Base-by-base conservation (phyloP, 1,284 basidiomycete genomes). In the Volvariella volvacea region DNA sequence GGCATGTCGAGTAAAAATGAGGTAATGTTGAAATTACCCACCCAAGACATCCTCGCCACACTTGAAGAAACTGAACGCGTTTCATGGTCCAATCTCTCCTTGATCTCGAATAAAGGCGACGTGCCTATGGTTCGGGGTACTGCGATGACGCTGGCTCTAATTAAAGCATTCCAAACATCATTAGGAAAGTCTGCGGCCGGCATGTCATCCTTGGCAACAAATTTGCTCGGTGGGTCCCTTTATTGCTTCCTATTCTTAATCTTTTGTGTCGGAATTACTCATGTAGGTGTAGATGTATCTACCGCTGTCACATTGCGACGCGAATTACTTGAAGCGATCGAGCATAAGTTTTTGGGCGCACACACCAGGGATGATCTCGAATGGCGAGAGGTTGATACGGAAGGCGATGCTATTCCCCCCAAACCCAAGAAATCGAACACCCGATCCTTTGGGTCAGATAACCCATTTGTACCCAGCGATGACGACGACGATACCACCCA, bases 91-190 rank as follows among this genome's bases (percentile, higher is more conserved):
- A 79, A 83, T 47, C 67, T 94, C 9, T 60, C 68, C 1, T 57
- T 77, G n/a, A 76, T 77, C 10, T 68, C 72, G 0, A 67, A 65
- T 7, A 71, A 75, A 42, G 90, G 88, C 2, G 71, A 70, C 45
- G 81, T 88, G 0, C 63, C 78, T 25, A 78, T 83, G 45, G 75
- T 90, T 2, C 76, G 90, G n/a, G 80, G 87, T 50, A 78, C 83
- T 0, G 76, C 79, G 2, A 59, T 88, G 34, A 83, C 81, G 2
- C 65, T 91, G 10, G 83, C 84, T 2, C 63, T 86, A 34, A 77
- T 93, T 39, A 68, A 77, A 40, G 78, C 86, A 0, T 80, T 92
- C 56, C 85, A 88, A 52, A 83, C 86, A 0, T 88, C 88, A 1
- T 68, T 95, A 19, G 89, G 89, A 0, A 77, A 76, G 45, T 67